phyloP scores from a whole-genome alignment of 1,284 basidiomycete genomes.

The Fomitopsis palustris region DNA sequence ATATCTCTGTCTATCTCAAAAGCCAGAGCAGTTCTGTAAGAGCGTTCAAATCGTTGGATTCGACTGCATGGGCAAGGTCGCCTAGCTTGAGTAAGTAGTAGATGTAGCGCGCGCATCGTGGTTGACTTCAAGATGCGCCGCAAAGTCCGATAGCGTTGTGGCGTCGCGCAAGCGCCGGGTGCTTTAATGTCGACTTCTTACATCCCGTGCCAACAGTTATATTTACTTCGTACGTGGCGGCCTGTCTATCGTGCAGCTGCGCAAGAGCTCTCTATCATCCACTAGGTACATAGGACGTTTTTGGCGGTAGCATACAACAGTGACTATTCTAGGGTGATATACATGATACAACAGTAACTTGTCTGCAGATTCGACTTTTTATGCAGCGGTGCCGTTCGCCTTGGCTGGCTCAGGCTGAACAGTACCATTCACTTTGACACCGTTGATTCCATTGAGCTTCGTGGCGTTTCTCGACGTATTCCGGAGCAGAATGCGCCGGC shows the following conservation, averaged over 20 bases:
- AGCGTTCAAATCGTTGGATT: too few species aligned
- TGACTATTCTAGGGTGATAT: not conserved
- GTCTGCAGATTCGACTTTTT: not conserved
- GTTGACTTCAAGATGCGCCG: not conserved
- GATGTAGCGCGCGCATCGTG: too few species aligned
- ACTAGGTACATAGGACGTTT: too few species aligned
- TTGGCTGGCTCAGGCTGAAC: not conserved
- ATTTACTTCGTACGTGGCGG: too few species aligned
- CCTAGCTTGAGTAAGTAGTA: too few species aligned
- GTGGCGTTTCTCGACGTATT: slow-evolving; percentile 28
- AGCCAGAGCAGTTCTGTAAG: too few species aligned
- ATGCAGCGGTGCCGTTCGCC: slow-evolving; percentile 4
- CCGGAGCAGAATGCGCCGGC: slow-evolving; percentile 55
- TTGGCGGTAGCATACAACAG: not conserved
- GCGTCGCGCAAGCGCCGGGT: not conserved
- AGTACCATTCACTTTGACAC: slow-evolving; percentile 5
- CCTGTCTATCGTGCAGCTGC: too few species aligned
- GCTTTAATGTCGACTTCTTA: too few species aligned
- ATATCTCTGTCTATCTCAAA: too few species aligned
- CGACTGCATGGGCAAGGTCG: too few species aligned
- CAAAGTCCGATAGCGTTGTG: not conserved
- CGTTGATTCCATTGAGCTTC: slow-evolving; percentile 13
- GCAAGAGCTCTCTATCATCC: too few species aligned
- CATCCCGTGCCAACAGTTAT: too few species aligned
- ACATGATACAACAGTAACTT: not conserved